Conservation (phyloP, 208 protist genomes). For the Trichomonas tenax region DNA sequence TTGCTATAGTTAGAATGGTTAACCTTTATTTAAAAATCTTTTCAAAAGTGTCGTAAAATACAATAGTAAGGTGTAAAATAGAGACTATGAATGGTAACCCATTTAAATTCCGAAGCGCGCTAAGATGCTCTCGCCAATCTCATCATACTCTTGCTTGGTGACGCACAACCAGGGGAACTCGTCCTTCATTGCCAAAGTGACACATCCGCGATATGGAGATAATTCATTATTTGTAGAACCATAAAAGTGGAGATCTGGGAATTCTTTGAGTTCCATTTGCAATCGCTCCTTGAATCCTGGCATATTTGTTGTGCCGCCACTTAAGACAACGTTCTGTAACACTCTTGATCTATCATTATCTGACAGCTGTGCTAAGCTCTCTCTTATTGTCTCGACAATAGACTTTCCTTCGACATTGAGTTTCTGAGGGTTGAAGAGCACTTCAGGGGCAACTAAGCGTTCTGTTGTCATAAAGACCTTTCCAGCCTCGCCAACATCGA, state of each 20-base stretch:
- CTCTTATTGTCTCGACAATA: neutral
- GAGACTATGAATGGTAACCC: too few relatives aligned
- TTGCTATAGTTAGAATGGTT: too few relatives aligned
- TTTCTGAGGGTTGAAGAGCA: neutral
- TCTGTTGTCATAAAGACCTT: neutral
- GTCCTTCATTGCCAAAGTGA: neutral
- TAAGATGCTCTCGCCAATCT: neutral
- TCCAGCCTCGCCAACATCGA: neutral
- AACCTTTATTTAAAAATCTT: too few relatives aligned
- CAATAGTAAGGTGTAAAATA: too few relatives aligned
- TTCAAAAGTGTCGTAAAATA: too few relatives aligned
- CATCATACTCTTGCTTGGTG: neutral
- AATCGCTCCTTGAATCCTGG: constrained; percentile 79
- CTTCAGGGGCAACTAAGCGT: neutral
- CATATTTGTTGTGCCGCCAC: constrained; percentile 47
- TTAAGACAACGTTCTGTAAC: constrained; percentile 43
- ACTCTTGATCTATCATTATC: neutral
- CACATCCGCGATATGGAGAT: neutral
- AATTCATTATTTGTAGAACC: neutral
- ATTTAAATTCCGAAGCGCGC: neutral
- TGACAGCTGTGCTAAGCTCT: neutral
- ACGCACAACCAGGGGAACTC: neutral
- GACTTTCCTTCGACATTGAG: neutral
- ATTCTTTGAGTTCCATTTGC: constrained; percentile 51
- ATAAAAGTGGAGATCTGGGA: neutral